Percentiles rank a stretch among this genome's conserved stretches.
Evolutionary conservation across 371 early-diverging fungal genomes (phyloP).

Genomic region (Catenaria anguillulae): DNA sequence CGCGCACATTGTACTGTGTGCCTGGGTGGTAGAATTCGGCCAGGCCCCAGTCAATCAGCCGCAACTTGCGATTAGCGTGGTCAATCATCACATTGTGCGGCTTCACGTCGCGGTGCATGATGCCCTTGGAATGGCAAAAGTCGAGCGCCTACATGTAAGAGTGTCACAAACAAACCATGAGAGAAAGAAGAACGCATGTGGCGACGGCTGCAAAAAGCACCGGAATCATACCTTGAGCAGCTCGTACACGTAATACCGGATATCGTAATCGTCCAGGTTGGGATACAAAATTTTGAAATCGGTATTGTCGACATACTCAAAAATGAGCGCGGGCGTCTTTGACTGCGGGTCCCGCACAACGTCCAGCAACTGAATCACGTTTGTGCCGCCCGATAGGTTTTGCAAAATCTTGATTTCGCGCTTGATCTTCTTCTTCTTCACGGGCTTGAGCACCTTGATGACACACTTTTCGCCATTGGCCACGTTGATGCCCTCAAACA

Average conservation of each 20-base stretch:
- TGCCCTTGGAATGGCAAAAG: slow-evolving; percentile 95
- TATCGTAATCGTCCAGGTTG: slow-evolving; percentile 76
- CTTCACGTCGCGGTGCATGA: slow-evolving; percentile 99
- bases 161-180: not conserved
- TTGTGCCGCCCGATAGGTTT: slow-evolving; percentile 84
- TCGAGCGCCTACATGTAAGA: slow-evolving; percentile 61
- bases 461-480: slow-evolving; percentile 54
- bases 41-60: slow-evolving; percentile 99
- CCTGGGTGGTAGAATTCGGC: slow-evolving; percentile 99
- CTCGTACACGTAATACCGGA: slow-evolving; percentile 92
- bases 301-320: slow-evolving; percentile 79
- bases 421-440: slow-evolving; percentile 98
- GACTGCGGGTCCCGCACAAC: slow-evolving; percentile 93
- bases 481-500: slow-evolving; percentile 92
- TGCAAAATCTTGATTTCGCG: slow-evolving; percentile 97
- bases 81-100: slow-evolving; percentile 99
- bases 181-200: slow-evolving; percentile 1
- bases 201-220: slow-evolving; percentile 23
- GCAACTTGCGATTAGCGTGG: slow-evolving; percentile 75
- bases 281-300: slow-evolving; percentile 63
- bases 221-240: slow-evolving; percentile 66
- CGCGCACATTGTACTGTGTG: slow-evolving; percentile 94
- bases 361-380: slow-evolving; percentile 85
- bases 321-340: slow-evolving; percentile 91
- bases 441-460: slow-evolving; percentile 98